Base-by-base conservation (phyloP, 768 basidiomycete genomes). In the Termitomyces sp. region DNA sequence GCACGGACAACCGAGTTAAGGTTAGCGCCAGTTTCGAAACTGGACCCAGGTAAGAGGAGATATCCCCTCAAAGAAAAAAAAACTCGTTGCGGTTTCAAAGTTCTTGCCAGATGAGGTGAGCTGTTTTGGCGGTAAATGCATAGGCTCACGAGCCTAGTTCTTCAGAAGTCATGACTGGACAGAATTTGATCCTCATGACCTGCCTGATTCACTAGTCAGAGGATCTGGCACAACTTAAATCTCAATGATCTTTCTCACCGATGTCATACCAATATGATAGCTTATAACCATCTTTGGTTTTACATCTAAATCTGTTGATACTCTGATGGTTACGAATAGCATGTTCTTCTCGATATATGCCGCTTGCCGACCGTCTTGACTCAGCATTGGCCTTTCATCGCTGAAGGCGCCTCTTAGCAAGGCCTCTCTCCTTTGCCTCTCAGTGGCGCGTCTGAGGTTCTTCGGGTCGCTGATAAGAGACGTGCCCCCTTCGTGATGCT, bases 401-500 rank as follows among this genome's bases (percentile, higher is more conserved):
- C 35, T 24, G 35, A 35, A 33, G 40, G 42, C 14, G 43, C 56
- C 13, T 47, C 36, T 32, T 40, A 40, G 42, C 30, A 36, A 13
- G 35, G 28, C 10, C 48, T 10, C 36, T 44, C 49, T 49, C 45
- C 33, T 38, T 48, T 52, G 33, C 40, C 36, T 22, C 22, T 12
- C 28, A 28, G 53, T 14, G 44, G 36, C 13, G 46, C 12, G 28
- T 45, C 48, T 47, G 26, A 47, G 36, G 57, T 54, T 54, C 36
- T 46, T 42, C 22, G 16, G 53, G 48, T 38, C 52, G 50, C 43
- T 20, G 16, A 43, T 43, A 42, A 49, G 43, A 57, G 50, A 45
- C 45, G 22, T 47, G 20, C 40, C 32, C 26, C 32, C 28, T 26
- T 54, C 50, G 42, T 47, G 47, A 86, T 86, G 85, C 75, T 86